Evolutionary conservation across 176 grass and related monocot species (phyloP).

Genomic region (Coix lacrymajobi): DNA sequence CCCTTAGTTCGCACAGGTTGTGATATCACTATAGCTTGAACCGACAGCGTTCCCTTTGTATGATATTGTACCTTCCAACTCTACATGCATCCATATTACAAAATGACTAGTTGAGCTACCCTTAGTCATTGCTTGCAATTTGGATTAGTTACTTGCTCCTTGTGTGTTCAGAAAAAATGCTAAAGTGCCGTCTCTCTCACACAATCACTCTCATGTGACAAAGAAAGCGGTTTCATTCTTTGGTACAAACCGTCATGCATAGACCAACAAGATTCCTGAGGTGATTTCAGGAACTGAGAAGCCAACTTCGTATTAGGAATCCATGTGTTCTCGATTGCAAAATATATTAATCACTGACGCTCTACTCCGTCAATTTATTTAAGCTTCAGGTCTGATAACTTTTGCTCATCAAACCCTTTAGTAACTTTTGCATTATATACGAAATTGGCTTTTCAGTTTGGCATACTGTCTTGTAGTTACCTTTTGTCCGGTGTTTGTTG

Average conservation of each 20-base stretch:
- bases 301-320: background rate
- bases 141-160: background rate
- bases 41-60: background rate
- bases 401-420: background rate
- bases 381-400: background rate
- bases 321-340: background rate
- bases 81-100: background rate
- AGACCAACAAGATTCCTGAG: background rate
- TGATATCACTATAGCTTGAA: background rate
- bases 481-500: too few species aligned
- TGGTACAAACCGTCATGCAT: background rate
- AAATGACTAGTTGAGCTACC: too few species aligned
- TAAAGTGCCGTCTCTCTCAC: background rate
- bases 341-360: background rate
- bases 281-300: background rate
- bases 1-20: too few species aligned
- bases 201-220: background rate
- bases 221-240: background rate
- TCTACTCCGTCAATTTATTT: background rate
- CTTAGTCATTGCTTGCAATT: background rate
- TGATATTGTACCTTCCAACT: background rate
- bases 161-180: background rate
- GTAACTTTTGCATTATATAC: background rate
- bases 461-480: background rate
- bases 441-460: background rate